Evolutionary conservation across 805 yeast genomes (phyloP).

Genomic region (Lachancea waltii): DNA sequence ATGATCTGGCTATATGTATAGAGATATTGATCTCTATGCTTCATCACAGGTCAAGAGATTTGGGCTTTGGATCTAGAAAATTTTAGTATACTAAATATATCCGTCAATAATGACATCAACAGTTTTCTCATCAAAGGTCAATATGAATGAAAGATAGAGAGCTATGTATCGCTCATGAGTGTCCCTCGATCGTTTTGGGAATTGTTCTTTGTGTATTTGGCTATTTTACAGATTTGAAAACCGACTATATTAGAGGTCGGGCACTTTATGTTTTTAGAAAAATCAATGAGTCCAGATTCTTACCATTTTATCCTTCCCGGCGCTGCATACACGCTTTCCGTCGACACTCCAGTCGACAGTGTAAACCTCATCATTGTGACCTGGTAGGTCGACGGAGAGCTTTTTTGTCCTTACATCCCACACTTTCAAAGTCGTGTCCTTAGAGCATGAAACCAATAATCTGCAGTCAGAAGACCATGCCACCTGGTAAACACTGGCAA

Average conservation of each 20-base stretch:
- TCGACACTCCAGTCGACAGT: conserved; percentile 98
- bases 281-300: conserved; percentile 81
- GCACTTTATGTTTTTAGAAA: neutral
- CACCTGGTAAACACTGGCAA: conserved; percentile 94
- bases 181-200: too few relatives aligned
- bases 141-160: too few relatives aligned
- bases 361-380: conserved; percentile 91
- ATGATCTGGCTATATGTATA: neutral
- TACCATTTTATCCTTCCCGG: conserved; percentile 93
- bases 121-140: too few relatives aligned
- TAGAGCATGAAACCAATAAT: conserved; percentile 84
- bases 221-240: conserved; percentile 1
- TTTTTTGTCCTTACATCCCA: conserved; percentile 91
- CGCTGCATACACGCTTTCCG: conserved; percentile 91
- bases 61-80: too few relatives aligned
- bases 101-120: neutral
- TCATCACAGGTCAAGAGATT: too few relatives aligned
- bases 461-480: conserved; percentile 97
- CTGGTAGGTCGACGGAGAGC: conserved; percentile 84
- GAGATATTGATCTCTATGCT: neutral
- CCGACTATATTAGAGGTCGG: neutral
- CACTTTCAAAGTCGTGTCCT: conserved; percentile 91
- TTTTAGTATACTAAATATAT: neutral
- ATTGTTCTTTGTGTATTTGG: too few relatives aligned
- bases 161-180: too few relatives aligned